Percentiles rank a stretch among this genome's conserved stretches.
Conservation (phyloP, 164 flowering plant species). For the Magnolia sinica region DNA sequence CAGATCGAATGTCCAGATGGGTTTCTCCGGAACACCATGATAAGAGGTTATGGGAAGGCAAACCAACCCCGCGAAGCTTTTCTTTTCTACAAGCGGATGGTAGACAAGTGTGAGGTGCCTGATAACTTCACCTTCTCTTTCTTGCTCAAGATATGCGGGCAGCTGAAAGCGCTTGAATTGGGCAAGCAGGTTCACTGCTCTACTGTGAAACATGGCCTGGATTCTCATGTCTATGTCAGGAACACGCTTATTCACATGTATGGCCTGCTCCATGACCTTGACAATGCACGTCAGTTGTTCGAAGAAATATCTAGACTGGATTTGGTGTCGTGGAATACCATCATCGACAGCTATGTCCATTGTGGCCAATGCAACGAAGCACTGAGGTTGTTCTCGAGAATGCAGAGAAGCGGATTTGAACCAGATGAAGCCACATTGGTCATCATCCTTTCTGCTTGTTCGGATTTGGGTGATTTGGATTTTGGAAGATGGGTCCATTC, state of each 20-base stretch:
- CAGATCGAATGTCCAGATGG: constrained; percentile 48
- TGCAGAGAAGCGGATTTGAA: constrained; percentile 29
- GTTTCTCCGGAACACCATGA: constrained; percentile 68
- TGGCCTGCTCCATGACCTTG: constrained; percentile 33
- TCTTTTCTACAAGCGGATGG: constrained; percentile 42
- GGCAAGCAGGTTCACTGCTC: constrained; percentile 47
- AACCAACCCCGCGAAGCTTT: constrained; percentile 28
- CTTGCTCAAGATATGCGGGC: constrained; percentile 45
- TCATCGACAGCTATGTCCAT: constrained; percentile 40
- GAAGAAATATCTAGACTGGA: constrained; percentile 40
- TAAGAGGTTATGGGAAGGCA: constrained; percentile 47
- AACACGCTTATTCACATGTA: constrained; percentile 58
- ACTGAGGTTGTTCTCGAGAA: constrained; percentile 32
- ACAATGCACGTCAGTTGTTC: constrained; percentile 38
- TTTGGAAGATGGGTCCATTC: constrained; percentile 53
- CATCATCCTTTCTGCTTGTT: constrained; percentile 41
- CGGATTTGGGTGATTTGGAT: constrained; percentile 39
- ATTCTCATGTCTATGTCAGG: constrained; percentile 43
- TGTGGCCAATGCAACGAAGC: constrained; percentile 38
- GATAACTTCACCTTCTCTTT: constrained; percentile 60
- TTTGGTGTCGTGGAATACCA: constrained; percentile 58
- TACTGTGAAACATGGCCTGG: constrained; percentile 40
- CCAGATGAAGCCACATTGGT: constrained; percentile 52
- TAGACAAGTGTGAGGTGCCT: constrained; percentile 22
- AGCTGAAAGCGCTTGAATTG: constrained; percentile 26